Base-by-base conservation (phyloP, 768 basidiomycete genomes). In the Amanita rubescens region DNA sequence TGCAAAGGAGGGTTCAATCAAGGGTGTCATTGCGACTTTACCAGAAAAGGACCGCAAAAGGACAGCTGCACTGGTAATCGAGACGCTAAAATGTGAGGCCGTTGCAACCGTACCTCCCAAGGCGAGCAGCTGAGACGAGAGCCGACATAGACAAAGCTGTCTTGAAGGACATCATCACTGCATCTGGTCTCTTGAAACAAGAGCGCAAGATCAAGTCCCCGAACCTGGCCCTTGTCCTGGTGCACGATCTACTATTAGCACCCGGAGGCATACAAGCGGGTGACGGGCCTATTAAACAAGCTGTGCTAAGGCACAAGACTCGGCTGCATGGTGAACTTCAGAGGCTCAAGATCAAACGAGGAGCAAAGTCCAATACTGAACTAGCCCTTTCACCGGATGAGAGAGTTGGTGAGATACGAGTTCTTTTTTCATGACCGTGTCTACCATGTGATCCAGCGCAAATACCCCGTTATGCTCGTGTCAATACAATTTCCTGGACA, bases 81-180 rank as follows among this genome's bases (percentile, higher is more conserved):
- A 96, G 71, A 95, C 93, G 0, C 72, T 98, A 44, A 97, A 96
- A 79, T 97, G 94, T 95, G 69, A 75, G 83, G 55, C 57, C 30
- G 50, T 45, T 25, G 2, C 15, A 27, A 27, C 37, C 57, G 60
- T 58, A 43, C 57, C 34, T 25, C 9, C 25, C 27, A 5, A 41
- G 35, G 11, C 8, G 9, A n/a, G 22, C n/a, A 37, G 19, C 53
- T 51, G 17, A 55, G n/a, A 41, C 25, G 25, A 11, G 10, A 24
- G 54, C 46, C 48, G 54, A 33, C 6, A 33, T 63, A 96, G 94
- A 94, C 74, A 92, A 87, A 68, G 66, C 81, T 15, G 81, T 80
- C n/a, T 72, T 97, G 55, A 68, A 66, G 22, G 81, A 87, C 54
- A 77, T 95, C 50, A 85, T 95, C 51, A 65, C 76, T 3, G 72